A percentile compares a stretch with the other conserved stretches of the same genome.
These are phyloP conservation scores for Malassezia pachydermatis DNA, from an alignment of 1,284 basidiomycete species.

Conservation along the genomic window DNA sequence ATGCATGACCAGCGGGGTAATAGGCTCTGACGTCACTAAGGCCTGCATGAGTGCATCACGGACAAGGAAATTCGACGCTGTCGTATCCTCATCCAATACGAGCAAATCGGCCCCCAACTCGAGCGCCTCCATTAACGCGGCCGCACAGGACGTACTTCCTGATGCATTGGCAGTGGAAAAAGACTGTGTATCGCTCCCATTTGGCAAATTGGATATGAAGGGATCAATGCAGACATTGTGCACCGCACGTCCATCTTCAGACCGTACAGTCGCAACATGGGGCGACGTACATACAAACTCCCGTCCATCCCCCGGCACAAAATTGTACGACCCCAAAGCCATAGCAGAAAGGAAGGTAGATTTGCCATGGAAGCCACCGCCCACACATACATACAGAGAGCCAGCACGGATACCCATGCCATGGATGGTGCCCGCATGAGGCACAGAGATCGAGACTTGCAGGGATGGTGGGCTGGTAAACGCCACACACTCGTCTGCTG, in stretches of 20 bases:
- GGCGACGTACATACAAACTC: conserved; percentile 14
- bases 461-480: conserved; percentile 12
- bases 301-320: conserved; percentile 18
- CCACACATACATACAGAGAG: conserved; percentile 9
- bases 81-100: conserved; percentile 19
- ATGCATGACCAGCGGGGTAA: conserved; percentile 16
- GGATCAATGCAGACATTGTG: conserved; percentile 14
- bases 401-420: conserved; percentile 13
- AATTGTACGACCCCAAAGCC: conserved; percentile 12
- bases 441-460: conserved; percentile 4
- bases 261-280: conserved; percentile 8
- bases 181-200: conserved; percentile 6
- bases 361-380: conserved; percentile 21
- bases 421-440: conserved; percentile 8
- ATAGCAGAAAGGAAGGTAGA: conserved; percentile 20
- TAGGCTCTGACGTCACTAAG: conserved; percentile 19
- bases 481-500: conserved; percentile 2
- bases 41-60: conserved; percentile 13
- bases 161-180: conserved; percentile 20
- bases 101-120: conserved; percentile 16
- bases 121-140: conserved; percentile 16
- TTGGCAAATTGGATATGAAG: conserved; percentile 17
- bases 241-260: conserved; percentile 19
- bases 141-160: conserved; percentile 20
- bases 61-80: conserved; percentile 19